Conservation (phyloP, 1,284 basidiomycete genomes). For the Ustilago curta region DNA sequence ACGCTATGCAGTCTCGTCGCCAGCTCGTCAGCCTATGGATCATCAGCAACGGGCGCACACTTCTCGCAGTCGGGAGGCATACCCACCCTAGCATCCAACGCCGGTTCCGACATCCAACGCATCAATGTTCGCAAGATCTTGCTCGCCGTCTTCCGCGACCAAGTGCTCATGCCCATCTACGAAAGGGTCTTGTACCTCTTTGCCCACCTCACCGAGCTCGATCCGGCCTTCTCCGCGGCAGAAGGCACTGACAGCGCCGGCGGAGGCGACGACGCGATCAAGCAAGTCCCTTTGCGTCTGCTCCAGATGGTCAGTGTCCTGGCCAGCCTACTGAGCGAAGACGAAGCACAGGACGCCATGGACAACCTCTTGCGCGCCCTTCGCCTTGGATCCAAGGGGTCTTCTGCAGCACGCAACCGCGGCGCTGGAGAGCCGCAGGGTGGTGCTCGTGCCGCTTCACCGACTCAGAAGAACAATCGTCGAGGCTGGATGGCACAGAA, state of each 20-base stretch:
- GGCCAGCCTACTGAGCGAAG: slow-evolving; percentile 62
- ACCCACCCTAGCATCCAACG: slow-evolving; percentile 17
- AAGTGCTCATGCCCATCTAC: slow-evolving; percentile 61
- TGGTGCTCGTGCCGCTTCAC: slow-evolving; percentile 24
- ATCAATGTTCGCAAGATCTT: slow-evolving; percentile 86
- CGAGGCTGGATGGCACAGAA: slow-evolving; percentile 59
- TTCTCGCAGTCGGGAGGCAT: slow-evolving; percentile 21
- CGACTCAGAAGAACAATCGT: slow-evolving; percentile 42
- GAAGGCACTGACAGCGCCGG: slow-evolving; percentile 21
- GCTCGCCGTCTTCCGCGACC: slow-evolving; percentile 82
- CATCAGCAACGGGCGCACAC: slow-evolving; percentile 13
- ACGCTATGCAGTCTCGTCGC: slow-evolving; percentile 54
- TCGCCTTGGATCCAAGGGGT: slow-evolving; percentile 48
- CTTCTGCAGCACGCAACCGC: slow-evolving; percentile 35
- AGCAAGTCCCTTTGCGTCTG: slow-evolving; percentile 52
- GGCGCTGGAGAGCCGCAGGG: slow-evolving; percentile 22
- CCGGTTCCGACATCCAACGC: slow-evolving; percentile 18
- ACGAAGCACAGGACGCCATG: slow-evolving; percentile 67
- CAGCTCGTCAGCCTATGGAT: slow-evolving; percentile 13
- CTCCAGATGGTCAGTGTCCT: slow-evolving; percentile 67
- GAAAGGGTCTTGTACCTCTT: slow-evolving; percentile 58
- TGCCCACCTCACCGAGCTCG: slow-evolving; percentile 45
- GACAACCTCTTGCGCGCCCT: slow-evolving; percentile 63
- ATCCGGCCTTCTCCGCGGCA: slow-evolving; percentile 32
- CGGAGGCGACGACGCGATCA: slow-evolving; percentile 33